Evolutionary conservation across 176 grass and related monocot genomes (phyloP).

Genomic region (Eragrostis nindensis): DNA sequence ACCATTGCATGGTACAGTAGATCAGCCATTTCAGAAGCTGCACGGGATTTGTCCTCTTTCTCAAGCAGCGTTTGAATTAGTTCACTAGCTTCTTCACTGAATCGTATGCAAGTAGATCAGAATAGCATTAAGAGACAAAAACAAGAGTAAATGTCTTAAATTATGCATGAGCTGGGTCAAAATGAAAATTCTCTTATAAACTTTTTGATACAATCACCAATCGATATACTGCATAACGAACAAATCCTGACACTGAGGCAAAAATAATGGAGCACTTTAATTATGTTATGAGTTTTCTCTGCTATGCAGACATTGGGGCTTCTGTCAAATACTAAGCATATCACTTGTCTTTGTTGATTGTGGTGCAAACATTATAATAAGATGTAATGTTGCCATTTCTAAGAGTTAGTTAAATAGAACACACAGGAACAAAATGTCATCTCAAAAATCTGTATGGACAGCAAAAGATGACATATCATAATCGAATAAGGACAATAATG

Average conservation of each 20-base stretch:
- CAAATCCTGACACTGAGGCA: neutral
- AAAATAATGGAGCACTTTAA: neutral
- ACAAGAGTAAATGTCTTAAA: neutral
- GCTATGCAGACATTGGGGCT: neutral
- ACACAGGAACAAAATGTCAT: no score
- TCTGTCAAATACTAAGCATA: neutral
- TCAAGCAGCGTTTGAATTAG: conserved; percentile 48
- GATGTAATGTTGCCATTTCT: no score
- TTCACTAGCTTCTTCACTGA: conserved; percentile 83
- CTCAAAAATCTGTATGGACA: no score
- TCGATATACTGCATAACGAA: conserved; percentile 1
- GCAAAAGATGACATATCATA: no score
- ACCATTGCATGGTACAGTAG: conserved; percentile 92
- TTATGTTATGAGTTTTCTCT: no score
- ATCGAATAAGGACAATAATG: no score
- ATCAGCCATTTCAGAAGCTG: conserved; percentile 72
- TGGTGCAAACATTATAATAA: neutral
- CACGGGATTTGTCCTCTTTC: conserved; percentile 53
- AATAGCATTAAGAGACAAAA: neutral
- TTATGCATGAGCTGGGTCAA: neutral
- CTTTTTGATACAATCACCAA: neutral
- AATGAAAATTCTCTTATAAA: neutral
- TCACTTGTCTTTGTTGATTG: neutral
- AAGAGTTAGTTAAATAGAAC: no score
- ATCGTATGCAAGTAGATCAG: conserved; percentile 18